phyloP scores from a whole-genome alignment of 495 filamentous ascomycete species.

The Thermothielavioides terrestris region DNA sequence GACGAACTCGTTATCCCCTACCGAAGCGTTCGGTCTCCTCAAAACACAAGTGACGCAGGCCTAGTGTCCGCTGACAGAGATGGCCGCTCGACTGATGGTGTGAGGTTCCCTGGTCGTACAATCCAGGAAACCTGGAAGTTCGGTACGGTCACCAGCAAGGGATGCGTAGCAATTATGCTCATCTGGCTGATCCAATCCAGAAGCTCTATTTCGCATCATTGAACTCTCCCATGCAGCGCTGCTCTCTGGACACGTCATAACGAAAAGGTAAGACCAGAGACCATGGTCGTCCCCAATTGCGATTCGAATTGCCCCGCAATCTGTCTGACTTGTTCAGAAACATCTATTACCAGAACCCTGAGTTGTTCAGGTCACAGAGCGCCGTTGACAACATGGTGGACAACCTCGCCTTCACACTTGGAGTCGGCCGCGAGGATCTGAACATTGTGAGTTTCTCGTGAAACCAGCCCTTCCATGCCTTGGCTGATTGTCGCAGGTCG shows the following conservation, averaged over 20 bases:
- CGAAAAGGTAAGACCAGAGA: constrained; percentile 64
- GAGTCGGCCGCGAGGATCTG: constrained; percentile 49
- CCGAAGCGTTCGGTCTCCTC: constrained; percentile 1
- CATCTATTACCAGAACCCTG: constrained; percentile 81
- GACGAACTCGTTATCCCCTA: constrained; percentile 40
- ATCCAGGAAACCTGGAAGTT: constrained; percentile 31
- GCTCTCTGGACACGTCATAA: constrained; percentile 51
- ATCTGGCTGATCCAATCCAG: constrained; percentile 10
- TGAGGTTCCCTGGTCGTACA: constrained; percentile 35
- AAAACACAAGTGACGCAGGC: not conserved
- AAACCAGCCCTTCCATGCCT: not conserved
- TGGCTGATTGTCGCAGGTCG: constrained; percentile 36
- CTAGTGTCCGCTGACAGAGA: not conserved
- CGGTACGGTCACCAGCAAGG: constrained; percentile 24
- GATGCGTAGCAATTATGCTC: not conserved
- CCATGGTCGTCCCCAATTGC: too few species aligned
- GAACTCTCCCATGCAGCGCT: constrained; percentile 63
- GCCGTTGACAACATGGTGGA: constrained; percentile 75
- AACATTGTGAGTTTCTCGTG: constrained; percentile 48
- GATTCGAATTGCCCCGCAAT: too few species aligned
- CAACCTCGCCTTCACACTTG: constrained; percentile 72
- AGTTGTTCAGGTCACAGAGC: constrained; percentile 65
- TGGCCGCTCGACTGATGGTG: constrained; percentile 7
- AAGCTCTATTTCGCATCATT: constrained; percentile 55
- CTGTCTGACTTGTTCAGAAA: constrained; percentile 47